Evolutionary conservation across 768 basidiomycete species (phyloP), one percentile per base, ranked within the genome.

Genomic region (Lepiota venenata): DNA sequence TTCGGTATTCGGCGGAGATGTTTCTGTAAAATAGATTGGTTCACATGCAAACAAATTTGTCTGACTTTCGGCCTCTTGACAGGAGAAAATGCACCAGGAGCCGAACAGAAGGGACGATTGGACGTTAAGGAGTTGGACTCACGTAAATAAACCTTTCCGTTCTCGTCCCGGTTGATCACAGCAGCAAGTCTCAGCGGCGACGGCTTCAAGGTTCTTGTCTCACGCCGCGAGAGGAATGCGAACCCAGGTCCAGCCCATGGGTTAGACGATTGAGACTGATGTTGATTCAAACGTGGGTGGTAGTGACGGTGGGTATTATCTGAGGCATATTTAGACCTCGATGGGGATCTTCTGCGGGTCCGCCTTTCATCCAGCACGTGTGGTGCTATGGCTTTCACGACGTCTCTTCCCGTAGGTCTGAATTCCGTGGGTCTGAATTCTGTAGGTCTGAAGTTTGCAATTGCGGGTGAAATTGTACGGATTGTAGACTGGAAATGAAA

Each of bases 341-440:
- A 37, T 15, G 43, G 16, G 2, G 51, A 45, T 9, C 27, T 45
- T 12, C 35, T 52, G 21, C 43, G 51, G 8, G 51, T 39, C 42
- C 35, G 58, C 45, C 64, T 66, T 43, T 78, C 75, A 47, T 76
- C 75, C 50, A 75, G 72, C 27, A 77, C 70, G 56, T 77, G 75
- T 20, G 76, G 76, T 32, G 75, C 76, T 47, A 77, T 74, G 9
- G 73, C 75, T 37, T 66, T 71, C 54, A 78, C 72, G 29, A 77
- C 67, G 50, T 77, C 71, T 44, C 70, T 70, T 11, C 72, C 65
- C 1, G 74, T 68, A 3, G 75, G 75, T 52, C 68, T 69, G 63
- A 75, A 74, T n/a, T n/a, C n/a, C n/a, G n/a, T n/a, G n/a, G n/a
- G n/a, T n/a, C n/a, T n/a, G n/a, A n/a, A n/a, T 11, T 71, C 65